Evolutionary conservation across 192 early-diverging fungal species (phyloP), one percentile per base, ranked within the genome.

Genomic region (Gamsiella multidivaricata): DNA sequence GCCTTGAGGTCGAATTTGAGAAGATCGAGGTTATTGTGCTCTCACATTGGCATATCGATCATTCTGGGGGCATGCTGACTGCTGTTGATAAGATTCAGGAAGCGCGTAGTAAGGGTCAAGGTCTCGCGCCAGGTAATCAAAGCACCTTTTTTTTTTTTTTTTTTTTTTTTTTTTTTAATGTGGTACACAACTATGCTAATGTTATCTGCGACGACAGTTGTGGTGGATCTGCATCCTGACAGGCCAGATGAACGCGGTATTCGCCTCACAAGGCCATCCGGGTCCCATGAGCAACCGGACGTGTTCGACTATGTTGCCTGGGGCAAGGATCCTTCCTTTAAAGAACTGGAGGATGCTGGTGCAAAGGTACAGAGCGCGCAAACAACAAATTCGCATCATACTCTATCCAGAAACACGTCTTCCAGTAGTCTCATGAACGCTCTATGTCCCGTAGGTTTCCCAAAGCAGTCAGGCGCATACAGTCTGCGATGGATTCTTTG

Each of bases 31-130:
- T 57, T 17, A 47, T 80, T 15, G 79, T 80, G 5, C 69, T 73
- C 14, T 80, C 65, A 15, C 74, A 78, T 28, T 78, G 74, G 74
- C 74, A 78, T 18, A 45, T 78, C 26, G 74, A 78, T 49, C 74
- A 78, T 34, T 78, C 74, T 3, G 74, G 74, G 5, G 74, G 74
- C 18, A 78, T 78, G 74, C 17, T 78, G 8, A 66, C 74, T 1
- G 74, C 74, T 23, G 61, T 78, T 6, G 74, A 68, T 11, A 47
- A 69, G 45, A 63, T 61, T 32, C 45, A 34, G 1, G 54, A 69
- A 12, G 74, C 64, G 5, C 55, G 63, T 20, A 29, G 10, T 1
- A 43, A 63, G 14, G 46, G 54, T 0, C 39, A 55, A 33, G 39
- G 43, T 17, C 39, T 56, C 12, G 6, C 39, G 28, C 47, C 36